These are phyloP conservation scores for Ceriops decandra DNA, from an alignment of 345 rosid species.

Conservation along the genomic window DNA sequence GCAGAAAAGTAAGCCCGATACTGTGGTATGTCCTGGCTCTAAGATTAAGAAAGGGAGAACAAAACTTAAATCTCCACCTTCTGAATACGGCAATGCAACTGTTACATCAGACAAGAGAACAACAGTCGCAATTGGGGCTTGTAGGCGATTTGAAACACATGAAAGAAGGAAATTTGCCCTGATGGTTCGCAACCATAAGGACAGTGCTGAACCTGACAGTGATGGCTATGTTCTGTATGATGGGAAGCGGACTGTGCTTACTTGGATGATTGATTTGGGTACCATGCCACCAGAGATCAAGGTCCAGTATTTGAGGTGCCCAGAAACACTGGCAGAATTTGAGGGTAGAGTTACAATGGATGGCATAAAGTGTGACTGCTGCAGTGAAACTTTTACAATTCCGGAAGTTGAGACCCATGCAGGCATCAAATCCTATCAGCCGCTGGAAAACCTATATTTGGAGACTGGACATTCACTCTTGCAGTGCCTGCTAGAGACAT, in stretches of 20 bases:
- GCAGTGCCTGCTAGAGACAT: slow-evolving; percentile 63
- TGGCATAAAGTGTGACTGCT: slow-evolving; percentile 80
- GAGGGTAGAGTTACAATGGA: slow-evolving; percentile 54
- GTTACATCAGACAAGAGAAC: slow-evolving; percentile 21
- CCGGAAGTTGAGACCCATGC: slow-evolving; percentile 66
- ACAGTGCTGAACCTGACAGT: slow-evolving; percentile 38
- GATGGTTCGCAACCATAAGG: slow-evolving; percentile 62
- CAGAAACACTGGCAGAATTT: slow-evolving; percentile 34
- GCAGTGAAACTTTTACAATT: slow-evolving; percentile 45
- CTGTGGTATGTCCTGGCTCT: slow-evolving; percentile 20
- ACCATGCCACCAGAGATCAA: slow-evolving; percentile 49
- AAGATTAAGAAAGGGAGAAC: slow-evolving; percentile 25
- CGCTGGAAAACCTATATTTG: slow-evolving; percentile 55
- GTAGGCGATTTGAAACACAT: slow-evolving; percentile 46
- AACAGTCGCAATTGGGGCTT: slow-evolving; percentile 29
- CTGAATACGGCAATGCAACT: slow-evolving; percentile 8
- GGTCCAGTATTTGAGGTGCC: slow-evolving; percentile 49
- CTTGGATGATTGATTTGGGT: slow-evolving; percentile 84
- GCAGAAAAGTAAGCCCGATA: slow-evolving; percentile 30
- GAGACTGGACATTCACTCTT: slow-evolving; percentile 64
- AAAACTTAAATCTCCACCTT: slow-evolving; percentile 17
- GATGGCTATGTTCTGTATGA: slow-evolving; percentile 58
- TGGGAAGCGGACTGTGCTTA: slow-evolving; percentile 71
- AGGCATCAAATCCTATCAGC: slow-evolving; percentile 44
- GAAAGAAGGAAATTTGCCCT: slow-evolving; percentile 55